A percentile compares a stretch with the other conserved stretches of the same genome.
These are phyloP conservation scores for Wickerhamiella azyma DNA, from an alignment of 805 yeast genomes.

Conservation along the genomic window DNA sequence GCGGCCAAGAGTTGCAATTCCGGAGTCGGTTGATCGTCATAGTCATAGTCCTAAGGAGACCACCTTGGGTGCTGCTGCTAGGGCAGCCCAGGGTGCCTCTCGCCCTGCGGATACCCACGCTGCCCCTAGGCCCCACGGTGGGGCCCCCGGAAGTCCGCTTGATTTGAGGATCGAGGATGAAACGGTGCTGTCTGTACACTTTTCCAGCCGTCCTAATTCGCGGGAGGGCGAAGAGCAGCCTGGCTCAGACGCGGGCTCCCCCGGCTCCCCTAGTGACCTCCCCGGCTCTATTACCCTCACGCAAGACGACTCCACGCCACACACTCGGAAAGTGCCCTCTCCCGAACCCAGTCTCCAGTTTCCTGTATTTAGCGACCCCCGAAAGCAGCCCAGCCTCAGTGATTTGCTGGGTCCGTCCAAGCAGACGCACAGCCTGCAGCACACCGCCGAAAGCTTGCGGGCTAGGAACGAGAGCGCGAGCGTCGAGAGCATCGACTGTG, in stretches of 20 bases:
- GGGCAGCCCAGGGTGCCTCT: too few relatives aligned
- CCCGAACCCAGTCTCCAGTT: background rate
- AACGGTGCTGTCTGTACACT: background rate
- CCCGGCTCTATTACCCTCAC: too few relatives aligned
- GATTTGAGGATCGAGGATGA: background rate
- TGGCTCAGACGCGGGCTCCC: background rate
- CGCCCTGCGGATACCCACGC: too few relatives aligned
- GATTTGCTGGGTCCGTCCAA: conserved; percentile 2
- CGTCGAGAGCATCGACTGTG: background rate
- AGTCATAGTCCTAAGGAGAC: too few relatives aligned
- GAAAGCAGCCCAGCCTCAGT: background rate
- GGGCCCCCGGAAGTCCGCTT: background rate
- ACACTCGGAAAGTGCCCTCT: too few relatives aligned
- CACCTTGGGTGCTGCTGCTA: too few relatives aligned
- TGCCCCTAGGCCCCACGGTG: too few relatives aligned
- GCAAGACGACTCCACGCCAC: too few relatives aligned
- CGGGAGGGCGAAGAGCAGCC: background rate
- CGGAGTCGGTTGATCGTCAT: too few relatives aligned
- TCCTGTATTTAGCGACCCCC: background rate
- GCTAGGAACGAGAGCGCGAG: background rate
- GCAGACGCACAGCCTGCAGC: background rate
- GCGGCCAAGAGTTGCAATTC: too few relatives aligned
- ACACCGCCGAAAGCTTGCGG: background rate
- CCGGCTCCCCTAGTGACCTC: too few relatives aligned
- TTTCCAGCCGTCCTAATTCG: background rate